phyloP scores from a whole-genome alignment of 495 filamentous ascomycete species.

The Penicillium bovifimosum region DNA sequence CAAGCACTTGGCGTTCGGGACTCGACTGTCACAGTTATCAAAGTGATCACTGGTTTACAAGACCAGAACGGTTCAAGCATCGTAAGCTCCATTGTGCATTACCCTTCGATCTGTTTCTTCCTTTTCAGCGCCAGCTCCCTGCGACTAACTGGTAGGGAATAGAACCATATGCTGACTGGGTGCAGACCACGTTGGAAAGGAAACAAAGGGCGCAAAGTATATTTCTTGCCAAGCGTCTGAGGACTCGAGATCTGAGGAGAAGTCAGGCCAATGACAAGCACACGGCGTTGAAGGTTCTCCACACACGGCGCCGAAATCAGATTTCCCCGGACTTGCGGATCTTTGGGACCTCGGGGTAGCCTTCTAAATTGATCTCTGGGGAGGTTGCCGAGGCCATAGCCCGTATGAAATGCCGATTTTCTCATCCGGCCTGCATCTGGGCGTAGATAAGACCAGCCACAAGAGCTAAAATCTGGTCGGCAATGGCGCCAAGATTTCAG shows the following conservation, averaged over 20 bases:
- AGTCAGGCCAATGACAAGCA: background rate
- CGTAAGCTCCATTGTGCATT: too few relatives aligned
- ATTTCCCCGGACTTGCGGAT: constrained; percentile 11
- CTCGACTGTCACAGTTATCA: too few relatives aligned
- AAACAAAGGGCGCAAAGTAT: too few relatives aligned
- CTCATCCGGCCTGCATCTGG: constrained; percentile 1
- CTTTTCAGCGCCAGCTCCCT: too few relatives aligned
- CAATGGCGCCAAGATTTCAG: background rate
- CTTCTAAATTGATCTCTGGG: background rate
- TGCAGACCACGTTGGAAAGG: too few relatives aligned
- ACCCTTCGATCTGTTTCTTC: too few relatives aligned
- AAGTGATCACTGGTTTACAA: too few relatives aligned
- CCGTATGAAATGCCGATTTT: constrained; percentile 7
- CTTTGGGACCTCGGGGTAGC: background rate
- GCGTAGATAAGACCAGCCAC: background rate
- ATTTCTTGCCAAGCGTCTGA: background rate
- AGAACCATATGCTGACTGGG: too few relatives aligned
- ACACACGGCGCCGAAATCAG: constrained; percentile 1
- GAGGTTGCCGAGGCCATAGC: background rate
- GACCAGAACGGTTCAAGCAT: too few relatives aligned
- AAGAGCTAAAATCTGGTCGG: background rate
- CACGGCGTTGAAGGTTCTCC: background rate
- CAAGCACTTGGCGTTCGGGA: too few relatives aligned
- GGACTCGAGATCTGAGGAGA: background rate
- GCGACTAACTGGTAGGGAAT: too few relatives aligned